phyloP scores from a whole-genome alignment of 129 eudicot species.

The Chrysanthemum lavandulifolium region DNA sequence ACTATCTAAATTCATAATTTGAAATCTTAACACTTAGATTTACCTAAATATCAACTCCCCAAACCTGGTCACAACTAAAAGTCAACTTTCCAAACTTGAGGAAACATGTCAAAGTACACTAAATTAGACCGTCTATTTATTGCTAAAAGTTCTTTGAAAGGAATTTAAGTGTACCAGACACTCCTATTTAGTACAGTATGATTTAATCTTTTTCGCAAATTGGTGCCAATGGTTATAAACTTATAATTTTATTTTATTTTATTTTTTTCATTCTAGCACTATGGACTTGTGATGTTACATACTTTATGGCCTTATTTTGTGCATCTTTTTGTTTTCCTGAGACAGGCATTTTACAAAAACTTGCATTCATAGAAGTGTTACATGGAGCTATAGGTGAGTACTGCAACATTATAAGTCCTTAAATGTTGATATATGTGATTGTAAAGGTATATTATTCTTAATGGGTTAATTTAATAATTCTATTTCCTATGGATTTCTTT shows the following conservation, averaged over 20 bases:
- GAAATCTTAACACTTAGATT: background rate
- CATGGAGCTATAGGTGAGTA: slow-evolving; percentile 87
- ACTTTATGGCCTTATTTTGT: slow-evolving; percentile 7
- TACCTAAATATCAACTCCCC: background rate
- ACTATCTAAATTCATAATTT: background rate
- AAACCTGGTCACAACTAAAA: background rate
- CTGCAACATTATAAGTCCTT: background rate
- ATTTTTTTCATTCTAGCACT: background rate
- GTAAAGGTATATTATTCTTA: background rate
- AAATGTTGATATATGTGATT: slow-evolving; percentile 2
- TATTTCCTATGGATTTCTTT: slow-evolving; percentile 1
- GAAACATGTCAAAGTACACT: background rate
- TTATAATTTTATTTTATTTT: background rate
- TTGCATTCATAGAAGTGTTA: slow-evolving; percentile 81
- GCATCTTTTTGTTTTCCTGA: slow-evolving; percentile 9
- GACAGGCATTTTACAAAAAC: slow-evolving; percentile 67
- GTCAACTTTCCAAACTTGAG: background rate
- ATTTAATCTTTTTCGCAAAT: background rate
- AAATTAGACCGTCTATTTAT: background rate
- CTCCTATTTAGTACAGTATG: background rate
- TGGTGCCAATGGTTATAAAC: background rate
- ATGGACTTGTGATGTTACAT: background rate
- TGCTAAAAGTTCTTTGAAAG: too few relatives aligned
- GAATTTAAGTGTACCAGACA: too few relatives aligned
- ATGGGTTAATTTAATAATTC: slow-evolving; percentile 1